phyloP scores from a whole-genome alignment of 75 land plant species.

The Cupressus sempervirens region DNA sequence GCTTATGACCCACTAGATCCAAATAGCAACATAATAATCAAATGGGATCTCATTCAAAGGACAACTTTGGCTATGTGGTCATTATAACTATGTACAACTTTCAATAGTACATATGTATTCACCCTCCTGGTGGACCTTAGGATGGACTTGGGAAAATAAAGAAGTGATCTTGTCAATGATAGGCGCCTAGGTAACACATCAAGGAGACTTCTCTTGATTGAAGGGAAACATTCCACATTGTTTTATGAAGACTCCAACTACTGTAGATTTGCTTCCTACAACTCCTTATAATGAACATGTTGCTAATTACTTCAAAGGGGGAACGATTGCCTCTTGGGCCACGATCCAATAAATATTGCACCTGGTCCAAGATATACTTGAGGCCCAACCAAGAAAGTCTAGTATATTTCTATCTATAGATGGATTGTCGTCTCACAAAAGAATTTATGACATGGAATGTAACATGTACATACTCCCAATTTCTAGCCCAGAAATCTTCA shows the following conservation, averaged over 20 bases:
- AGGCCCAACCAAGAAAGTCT: constrained; percentile 39
- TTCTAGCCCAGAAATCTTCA: constrained; percentile 36
- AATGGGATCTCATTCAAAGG: constrained; percentile 61
- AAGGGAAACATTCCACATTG: constrained; percentile 49
- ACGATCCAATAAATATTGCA: constrained; percentile 42
- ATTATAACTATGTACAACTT: constrained; percentile 55
- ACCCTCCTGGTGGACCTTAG: constrained; percentile 61
- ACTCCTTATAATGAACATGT: constrained; percentile 46
- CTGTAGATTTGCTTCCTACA: constrained; percentile 55
- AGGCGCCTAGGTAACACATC: constrained; percentile 55
- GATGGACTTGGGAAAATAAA: constrained; percentile 65
- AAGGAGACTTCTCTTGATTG: constrained; percentile 59
- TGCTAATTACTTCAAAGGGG: constrained; percentile 68
- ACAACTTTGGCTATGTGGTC: constrained; percentile 59
- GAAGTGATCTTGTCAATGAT: constrained; percentile 71
- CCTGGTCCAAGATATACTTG: constrained; percentile 71
- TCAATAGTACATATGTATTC: constrained; percentile 60
- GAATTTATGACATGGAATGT: constrained; percentile 58
- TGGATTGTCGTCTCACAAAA: constrained; percentile 52
- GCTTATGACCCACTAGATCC: constrained; percentile 65
- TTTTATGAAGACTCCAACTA: constrained; percentile 38
- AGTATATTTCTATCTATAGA: constrained; percentile 38
- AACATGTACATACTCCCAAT: constrained; percentile 44
- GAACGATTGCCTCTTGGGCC: constrained; percentile 47
- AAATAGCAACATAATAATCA: constrained; percentile 58